Evolutionary conservation across 2,329 filamentous ascomycete genomes (phyloP), one percentile per base, ranked within the genome.

Genomic region (Elsinoe ampelina): DNA sequence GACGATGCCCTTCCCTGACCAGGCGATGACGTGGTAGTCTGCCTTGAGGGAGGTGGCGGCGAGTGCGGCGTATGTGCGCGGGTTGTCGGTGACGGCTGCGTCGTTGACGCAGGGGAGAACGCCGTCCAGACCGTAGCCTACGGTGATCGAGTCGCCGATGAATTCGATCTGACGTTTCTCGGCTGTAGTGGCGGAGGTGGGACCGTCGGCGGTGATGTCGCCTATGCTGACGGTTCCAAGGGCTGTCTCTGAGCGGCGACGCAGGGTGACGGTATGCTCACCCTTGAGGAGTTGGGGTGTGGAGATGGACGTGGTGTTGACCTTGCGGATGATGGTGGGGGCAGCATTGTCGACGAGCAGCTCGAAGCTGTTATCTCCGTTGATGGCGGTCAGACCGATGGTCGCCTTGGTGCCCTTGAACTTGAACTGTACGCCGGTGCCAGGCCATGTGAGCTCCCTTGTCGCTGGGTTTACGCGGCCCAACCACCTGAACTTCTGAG

Each of bases 91-190:
- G 2, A 74, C 57, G 4, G 64, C 63, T 2, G 73, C 72, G 1
- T 65, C 67, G 63, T 75, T 71, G 2, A 64, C 64, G 61, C 73
- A 76, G 8, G 73, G 73, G 15, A 67, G 60, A 4, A 63, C 62
- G 39, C 71, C 73, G 55, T 73, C 72, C 12, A 75, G 67, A 1
- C 73, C 73, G 58, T 76, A 75, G 2, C 72, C 73, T 3, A 74
- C 73, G 1, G 66, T 71, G 60, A 75, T 75, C 20, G 72, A 75
- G 63, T 76, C 73, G 7, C 73, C 73, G 26, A 76, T 72, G 45
- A 75, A 63, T 59, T 76, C 72, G 39, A 76, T 74, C 57, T 69
- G 69, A 20, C 69, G 71, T 8, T 61, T 62, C 2, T 66, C 64
- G 1, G 58, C 58, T 6, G 58, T 48, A 11, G 45, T 13, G 5